Evolutionary conservation across 352 stramenopile genomes (phyloP).

Genomic region (Pilasporangium apinafurcum): DNA sequence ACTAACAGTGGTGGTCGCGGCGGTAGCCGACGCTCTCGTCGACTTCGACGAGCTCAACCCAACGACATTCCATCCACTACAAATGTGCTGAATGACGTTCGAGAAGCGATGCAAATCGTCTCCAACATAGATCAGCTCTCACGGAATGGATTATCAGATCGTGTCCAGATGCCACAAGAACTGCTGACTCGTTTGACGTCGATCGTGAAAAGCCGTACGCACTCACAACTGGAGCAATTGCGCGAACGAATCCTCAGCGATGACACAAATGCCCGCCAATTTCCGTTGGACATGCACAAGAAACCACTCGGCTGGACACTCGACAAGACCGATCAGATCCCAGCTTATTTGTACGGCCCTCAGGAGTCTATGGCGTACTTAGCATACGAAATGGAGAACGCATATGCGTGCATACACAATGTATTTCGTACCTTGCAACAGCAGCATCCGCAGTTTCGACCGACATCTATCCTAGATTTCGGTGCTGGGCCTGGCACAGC

Average conservation of each 20-base stretch:
- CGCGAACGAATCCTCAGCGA: constrained; percentile 48
- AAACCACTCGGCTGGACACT: constrained; percentile 73
- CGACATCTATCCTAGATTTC: constrained; percentile 72
- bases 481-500: constrained; percentile 66
- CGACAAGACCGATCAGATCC: constrained; percentile 57
- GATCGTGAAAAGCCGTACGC: constrained; percentile 59
- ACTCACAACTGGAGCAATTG: constrained; percentile 71
- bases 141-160: constrained; percentile 53
- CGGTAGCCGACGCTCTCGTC: constrained; percentile 42
- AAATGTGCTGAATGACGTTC: constrained; percentile 21
- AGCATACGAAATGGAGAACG: constrained; percentile 65
- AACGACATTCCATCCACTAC: constrained; percentile 2
- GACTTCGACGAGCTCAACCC: constrained; percentile 27
- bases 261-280: constrained; percentile 30
- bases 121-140: constrained; percentile 55
- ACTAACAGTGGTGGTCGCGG: too few relatives aligned
- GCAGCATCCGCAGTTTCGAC: constrained; percentile 43
- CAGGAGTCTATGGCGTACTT: constrained; percentile 70
- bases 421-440: constrained; percentile 62
- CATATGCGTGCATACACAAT: constrained; percentile 61
- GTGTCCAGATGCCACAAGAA: constrained; percentile 66
- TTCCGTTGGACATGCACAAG: constrained; percentile 79
- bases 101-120: constrained; percentile 34
- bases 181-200: constrained; percentile 53
- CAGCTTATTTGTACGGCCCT: constrained; percentile 59